Evolutionary conservation across 768 basidiomycete genomes (phyloP).

Genomic region (Chalciporus chontae): DNA sequence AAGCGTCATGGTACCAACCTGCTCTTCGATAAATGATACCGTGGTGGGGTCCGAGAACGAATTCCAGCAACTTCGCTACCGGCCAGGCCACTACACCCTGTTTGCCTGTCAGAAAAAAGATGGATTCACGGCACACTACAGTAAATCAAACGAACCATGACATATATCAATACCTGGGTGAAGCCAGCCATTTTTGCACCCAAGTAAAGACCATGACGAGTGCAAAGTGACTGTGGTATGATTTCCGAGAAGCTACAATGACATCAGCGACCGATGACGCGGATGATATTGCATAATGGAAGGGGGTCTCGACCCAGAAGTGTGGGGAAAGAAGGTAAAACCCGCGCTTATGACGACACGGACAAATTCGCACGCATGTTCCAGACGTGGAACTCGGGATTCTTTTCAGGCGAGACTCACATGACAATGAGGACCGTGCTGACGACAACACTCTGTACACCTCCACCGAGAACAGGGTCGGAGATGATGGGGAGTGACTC

Average conservation of each 20-base stretch:
- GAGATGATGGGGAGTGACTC: slow-evolving; percentile 84
- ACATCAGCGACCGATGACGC: slow-evolving; percentile 1
- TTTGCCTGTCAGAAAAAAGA: neutral
- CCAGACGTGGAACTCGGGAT: neutral
- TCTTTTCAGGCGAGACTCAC: slow-evolving; percentile 43
- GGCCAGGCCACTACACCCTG: slow-evolving; percentile 82
- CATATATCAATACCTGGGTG: slow-evolving; percentile 64
- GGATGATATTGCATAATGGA: neutral
- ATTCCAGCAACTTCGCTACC: slow-evolving; percentile 77
- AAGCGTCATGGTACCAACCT: slow-evolving; percentile 31
- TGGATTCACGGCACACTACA: neutral
- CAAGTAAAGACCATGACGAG: slow-evolving; percentile 83
- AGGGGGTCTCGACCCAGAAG: neutral
- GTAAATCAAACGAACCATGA: slow-evolving; percentile 42
- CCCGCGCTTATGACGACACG: neutral
- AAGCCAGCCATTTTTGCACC: slow-evolving; percentile 83
- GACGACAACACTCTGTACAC: slow-evolving; percentile 70
- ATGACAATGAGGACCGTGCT: slow-evolving; percentile 86
- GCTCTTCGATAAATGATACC: slow-evolving; percentile 87
- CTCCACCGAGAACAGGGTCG: slow-evolving; percentile 76
- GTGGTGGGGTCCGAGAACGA: slow-evolving; percentile 76
- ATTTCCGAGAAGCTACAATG: slow-evolving; percentile 79
- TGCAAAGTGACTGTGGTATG: slow-evolving; percentile 90
- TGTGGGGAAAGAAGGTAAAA: neutral
- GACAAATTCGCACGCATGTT: neutral